A percentile compares a stretch with the other conserved stretches of the same genome.
These are phyloP conservation scores for Dimocarpus longan DNA, from an alignment of 345 rosid species.

Conservation along the genomic window DNA sequence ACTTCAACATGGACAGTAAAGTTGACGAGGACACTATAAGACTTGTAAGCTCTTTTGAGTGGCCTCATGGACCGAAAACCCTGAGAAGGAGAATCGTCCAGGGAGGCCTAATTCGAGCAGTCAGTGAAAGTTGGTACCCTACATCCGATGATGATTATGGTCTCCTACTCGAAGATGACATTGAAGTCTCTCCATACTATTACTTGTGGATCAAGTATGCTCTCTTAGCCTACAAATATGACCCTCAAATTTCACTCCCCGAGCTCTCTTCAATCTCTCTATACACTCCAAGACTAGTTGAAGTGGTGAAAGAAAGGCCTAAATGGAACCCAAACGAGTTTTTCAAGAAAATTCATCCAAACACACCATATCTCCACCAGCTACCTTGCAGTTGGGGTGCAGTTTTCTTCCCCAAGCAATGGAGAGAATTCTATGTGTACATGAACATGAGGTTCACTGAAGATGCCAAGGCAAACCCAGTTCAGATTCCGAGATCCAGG, in stretches of 20 bases:
- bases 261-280: constrained; percentile 90
- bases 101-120: constrained; percentile 98
- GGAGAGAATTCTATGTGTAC: constrained; percentile 98
- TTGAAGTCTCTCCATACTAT: constrained; percentile 95
- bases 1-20: constrained; percentile 95
- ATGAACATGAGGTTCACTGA: constrained; percentile 98
- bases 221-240: constrained; percentile 89
- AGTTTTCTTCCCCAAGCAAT: constrained; percentile 95
- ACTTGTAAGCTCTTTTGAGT: constrained; percentile 67
- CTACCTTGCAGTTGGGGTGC: constrained; percentile 99
- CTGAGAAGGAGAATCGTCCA: constrained; percentile 94
- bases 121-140: constrained; percentile 99
- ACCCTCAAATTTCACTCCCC: constrained; percentile 79
- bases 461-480: constrained; percentile 83
- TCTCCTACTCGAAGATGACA: constrained; percentile 90
- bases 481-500: constrained; percentile 92
- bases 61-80: constrained; percentile 95
- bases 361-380: constrained; percentile 96
- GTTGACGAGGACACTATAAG: constrained; percentile 86
- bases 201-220: constrained; percentile 95
- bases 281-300: constrained; percentile 86
- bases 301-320: constrained; percentile 95
- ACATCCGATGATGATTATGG: constrained; percentile 87
- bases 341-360: constrained; percentile 81
- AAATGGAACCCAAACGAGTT: constrained; percentile 90